These are phyloP conservation scores for Trichopus zeylanicus DNA, from an alignment of 116 monocot species.

Conservation along the genomic window DNA sequence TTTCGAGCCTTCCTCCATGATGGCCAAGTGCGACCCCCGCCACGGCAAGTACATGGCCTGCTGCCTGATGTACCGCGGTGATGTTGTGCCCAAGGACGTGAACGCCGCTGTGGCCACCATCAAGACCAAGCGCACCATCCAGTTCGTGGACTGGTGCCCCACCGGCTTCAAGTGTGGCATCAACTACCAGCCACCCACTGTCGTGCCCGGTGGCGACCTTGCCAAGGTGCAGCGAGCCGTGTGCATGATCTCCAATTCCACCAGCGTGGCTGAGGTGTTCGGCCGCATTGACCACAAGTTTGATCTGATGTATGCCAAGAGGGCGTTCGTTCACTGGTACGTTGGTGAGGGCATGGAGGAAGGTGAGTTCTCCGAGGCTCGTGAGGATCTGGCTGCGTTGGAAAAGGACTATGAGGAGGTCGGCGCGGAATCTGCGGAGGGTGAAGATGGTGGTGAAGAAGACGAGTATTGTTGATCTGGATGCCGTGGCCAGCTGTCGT, in stretches of 20 bases:
- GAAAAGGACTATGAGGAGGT: conserved; percentile 69
- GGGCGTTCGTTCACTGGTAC: conserved; percentile 70
- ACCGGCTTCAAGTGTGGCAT: conserved; percentile 63
- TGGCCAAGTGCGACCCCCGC: conserved; percentile 63
- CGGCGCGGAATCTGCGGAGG: conserved; percentile 37
- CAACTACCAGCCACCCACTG: conserved; percentile 51
- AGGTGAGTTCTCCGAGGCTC: conserved; percentile 52
- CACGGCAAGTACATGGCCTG: conserved; percentile 69
- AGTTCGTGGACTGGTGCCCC: conserved; percentile 65
- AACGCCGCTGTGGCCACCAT: conserved; percentile 52
- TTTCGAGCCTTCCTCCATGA: conserved; percentile 57
- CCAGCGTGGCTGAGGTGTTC: conserved; percentile 12
- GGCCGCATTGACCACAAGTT: conserved; percentile 36
- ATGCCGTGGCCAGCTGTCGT: too few relatives aligned
- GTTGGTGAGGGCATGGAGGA: conserved; percentile 66
- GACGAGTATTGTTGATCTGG: conserved; percentile 41
- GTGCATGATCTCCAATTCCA: conserved; percentile 14
- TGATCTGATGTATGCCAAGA: conserved; percentile 56
- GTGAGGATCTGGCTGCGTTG: conserved; percentile 48
- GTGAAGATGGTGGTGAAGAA: conserved; percentile 32
- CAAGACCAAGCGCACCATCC: conserved; percentile 56
- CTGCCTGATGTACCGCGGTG: conserved; percentile 62
- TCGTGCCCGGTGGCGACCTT: conserved; percentile 47
- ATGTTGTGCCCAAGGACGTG: conserved; percentile 62
- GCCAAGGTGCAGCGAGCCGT: conserved; percentile 17